A percentile compares a stretch with the other conserved stretches of the same genome.
Conservation (phyloP, 768 basidiomycete species). For the Boletus rubropictus region DNA sequence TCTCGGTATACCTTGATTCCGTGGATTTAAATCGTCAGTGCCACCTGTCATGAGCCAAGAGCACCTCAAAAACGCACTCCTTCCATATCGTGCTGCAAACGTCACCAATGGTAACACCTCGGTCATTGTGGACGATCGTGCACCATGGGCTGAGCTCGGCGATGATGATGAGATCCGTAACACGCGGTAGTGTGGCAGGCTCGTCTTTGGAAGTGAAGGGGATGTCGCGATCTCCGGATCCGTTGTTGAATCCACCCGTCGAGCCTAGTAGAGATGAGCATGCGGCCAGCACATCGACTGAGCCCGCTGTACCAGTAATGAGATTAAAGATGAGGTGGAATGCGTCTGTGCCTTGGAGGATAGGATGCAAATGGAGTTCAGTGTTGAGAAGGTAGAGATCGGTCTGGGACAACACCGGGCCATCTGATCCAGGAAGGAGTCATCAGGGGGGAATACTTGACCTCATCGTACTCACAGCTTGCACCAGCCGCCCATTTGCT, state of each 20-base stretch:
- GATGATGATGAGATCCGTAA: constrained; percentile 53
- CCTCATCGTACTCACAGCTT: constrained; percentile 28
- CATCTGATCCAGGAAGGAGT: constrained; percentile 42
- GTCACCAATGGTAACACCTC: constrained; percentile 72
- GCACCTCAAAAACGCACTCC: constrained; percentile 48
- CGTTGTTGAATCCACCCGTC: constrained; percentile 56
- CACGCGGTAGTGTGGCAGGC: constrained; percentile 65
- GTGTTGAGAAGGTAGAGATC: constrained; percentile 74
- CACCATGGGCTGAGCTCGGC: constrained; percentile 71
- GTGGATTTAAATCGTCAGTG: constrained; percentile 8
- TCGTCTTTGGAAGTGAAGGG: constrained; percentile 51
- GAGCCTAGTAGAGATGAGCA: constrained; percentile 37
- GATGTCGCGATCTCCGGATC: constrained; percentile 54
- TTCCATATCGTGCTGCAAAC: constrained; percentile 68
- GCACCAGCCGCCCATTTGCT: constrained; percentile 33
- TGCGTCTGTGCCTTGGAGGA: constrained; percentile 47
- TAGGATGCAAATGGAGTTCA: constrained; percentile 67
- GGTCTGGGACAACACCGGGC: constrained; percentile 72
- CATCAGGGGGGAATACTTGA: neutral
- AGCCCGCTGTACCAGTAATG: constrained; percentile 45
- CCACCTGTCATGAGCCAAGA: neutral
- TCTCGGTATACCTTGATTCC: constrained; percentile 58
- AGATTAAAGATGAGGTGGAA: constrained; percentile 74
- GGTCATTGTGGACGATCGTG: constrained; percentile 63
- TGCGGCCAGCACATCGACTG: neutral